phyloP scores from a whole-genome alignment of 768 basidiomycete genomes.

The Russula dissimulans region DNA sequence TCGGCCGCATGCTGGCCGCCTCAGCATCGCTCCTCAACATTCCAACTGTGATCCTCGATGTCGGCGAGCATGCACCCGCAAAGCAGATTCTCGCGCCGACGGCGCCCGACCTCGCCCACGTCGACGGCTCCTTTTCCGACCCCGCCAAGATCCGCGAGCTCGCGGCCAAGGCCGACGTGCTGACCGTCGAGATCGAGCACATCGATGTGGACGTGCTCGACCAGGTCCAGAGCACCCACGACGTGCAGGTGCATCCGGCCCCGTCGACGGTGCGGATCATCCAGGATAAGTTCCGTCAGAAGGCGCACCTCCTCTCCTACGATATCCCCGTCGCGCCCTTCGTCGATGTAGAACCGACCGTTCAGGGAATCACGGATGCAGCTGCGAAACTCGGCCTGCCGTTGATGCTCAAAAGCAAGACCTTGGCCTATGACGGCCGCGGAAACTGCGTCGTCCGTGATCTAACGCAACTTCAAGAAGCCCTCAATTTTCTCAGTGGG shows the following conservation, averaged over 20 bases:
- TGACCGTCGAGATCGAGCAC: constrained; percentile 97
- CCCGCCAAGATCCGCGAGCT: constrained; percentile 69
- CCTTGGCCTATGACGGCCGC: constrained; percentile 90
- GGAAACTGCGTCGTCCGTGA: constrained; percentile 78
- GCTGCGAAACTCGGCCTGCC: constrained; percentile 64
- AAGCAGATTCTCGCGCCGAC: constrained; percentile 73
- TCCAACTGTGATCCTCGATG: constrained; percentile 76
- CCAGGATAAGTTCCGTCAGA: constrained; percentile 67
- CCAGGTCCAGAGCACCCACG: constrained; percentile 37
- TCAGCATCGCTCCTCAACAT: constrained; percentile 84
- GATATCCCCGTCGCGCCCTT: constrained; percentile 53
- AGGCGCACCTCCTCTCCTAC: constrained; percentile 42
- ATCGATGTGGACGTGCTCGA: constrained; percentile 73
- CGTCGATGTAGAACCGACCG: constrained; percentile 44
- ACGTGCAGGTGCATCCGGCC: constrained; percentile 50
- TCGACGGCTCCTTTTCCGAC: constrained; percentile 87
- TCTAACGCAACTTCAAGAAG: constrained; percentile 40
- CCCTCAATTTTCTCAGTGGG: constrained; percentile 50
- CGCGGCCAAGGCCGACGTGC: constrained; percentile 69
- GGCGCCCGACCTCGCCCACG: constrained; percentile 43
- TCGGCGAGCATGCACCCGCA: constrained; percentile 71
- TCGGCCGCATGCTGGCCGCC: constrained; percentile 92
- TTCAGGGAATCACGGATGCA: constrained; percentile 43
- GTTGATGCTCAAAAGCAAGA: constrained; percentile 93
- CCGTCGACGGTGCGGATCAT: constrained; percentile 78